Percentiles rank a stretch among this genome's conserved stretches.
Evolutionary conservation across 495 filamentous ascomycete genomes (phyloP).

Genomic region (Xanthoparmelia taractica): DNA sequence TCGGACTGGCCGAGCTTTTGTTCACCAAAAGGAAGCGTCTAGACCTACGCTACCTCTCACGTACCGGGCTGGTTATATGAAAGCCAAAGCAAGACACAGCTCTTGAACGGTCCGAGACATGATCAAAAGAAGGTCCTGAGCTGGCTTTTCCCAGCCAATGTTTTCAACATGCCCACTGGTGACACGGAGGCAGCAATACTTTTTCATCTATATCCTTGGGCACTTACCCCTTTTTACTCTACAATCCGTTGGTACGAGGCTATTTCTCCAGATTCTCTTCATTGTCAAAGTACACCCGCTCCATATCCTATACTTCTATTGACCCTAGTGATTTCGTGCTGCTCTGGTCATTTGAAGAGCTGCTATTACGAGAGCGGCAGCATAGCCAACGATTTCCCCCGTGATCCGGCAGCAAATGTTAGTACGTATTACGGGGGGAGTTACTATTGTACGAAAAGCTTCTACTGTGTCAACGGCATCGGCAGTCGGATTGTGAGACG

Average conservation of each 20-base stretch:
- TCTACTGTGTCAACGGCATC: background rate
- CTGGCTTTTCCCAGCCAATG: background rate
- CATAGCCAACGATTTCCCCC: background rate
- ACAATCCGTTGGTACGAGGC: background rate
- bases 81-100: background rate
- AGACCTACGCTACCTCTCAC: no score
- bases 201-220: background rate
- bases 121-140: background rate
- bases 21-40: no score
- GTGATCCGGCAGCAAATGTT: background rate
- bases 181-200: background rate
- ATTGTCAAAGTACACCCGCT: background rate
- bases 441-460: background rate
- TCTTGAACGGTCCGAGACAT: background rate
- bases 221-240: background rate
- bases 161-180: background rate
- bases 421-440: background rate
- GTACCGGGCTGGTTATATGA: background rate
- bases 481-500: background rate
- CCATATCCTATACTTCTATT: background rate
- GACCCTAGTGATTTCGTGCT: background rate
- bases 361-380: background rate
- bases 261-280: background rate
- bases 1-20: no score
- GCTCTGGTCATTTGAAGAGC: background rate